phyloP scores from a whole-genome alignment of 495 filamentous ascomycete species.

The Aspergillus steynii region DNA sequence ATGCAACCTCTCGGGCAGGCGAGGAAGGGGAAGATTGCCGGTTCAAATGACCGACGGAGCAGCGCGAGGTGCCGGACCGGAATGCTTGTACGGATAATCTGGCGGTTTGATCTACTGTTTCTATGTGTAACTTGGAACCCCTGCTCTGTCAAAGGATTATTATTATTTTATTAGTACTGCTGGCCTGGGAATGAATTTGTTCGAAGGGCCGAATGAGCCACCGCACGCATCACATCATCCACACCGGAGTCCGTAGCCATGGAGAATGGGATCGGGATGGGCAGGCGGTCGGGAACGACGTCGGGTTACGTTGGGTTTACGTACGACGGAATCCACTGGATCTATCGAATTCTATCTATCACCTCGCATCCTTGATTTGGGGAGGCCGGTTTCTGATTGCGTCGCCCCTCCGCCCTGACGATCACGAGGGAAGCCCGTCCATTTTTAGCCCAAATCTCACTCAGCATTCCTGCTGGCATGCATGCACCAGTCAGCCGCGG shows the following conservation, averaged over 20 bases:
- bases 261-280: too few relatives aligned
- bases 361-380: neutral
- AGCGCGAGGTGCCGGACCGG: neutral
- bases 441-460: conserved; percentile 2
- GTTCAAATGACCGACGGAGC: too few relatives aligned
- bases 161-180: too few relatives aligned
- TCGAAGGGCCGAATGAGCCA: too few relatives aligned
- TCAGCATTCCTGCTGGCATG: conserved; percentile 2
- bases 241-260: too few relatives aligned
- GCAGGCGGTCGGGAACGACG: too few relatives aligned
- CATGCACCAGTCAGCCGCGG: conserved; percentile 9
- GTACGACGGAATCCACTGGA: too few relatives aligned
- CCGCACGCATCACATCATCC: too few relatives aligned
- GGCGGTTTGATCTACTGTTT: neutral
- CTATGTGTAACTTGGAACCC: neutral
- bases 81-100: neutral
- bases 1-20: neutral
- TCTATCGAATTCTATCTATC: neutral
- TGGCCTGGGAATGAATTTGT: too few relatives aligned
- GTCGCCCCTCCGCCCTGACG: conserved; percentile 8
- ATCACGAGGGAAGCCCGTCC: conserved; percentile 17
- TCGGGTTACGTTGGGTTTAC: too few relatives aligned
- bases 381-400: conserved; percentile 1
- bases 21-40: too few relatives aligned
- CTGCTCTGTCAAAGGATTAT: too few relatives aligned